Base-by-base conservation (phyloP, 306 rosid genomes). In the Vicia sativa region DNA sequence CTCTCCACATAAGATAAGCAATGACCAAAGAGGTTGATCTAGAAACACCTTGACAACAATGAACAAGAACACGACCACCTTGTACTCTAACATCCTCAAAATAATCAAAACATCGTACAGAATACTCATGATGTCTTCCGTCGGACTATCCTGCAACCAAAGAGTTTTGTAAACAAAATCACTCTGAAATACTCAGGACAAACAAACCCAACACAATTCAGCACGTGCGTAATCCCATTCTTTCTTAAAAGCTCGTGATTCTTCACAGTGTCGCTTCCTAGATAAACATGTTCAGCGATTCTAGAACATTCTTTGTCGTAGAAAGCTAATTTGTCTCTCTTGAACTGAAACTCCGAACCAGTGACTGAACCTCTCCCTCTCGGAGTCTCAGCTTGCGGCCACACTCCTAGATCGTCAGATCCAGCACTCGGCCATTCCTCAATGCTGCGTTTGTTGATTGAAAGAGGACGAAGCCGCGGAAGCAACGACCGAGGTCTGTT, bases 1-100 rank as follows among this genome's bases (percentile, higher is more conserved):
- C 77, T 82, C 92, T 90, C 98, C 98, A 93, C 97, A 93, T 93
- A 67, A 93, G 89, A 64, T 93, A 93, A 0, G 98, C 98, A 48
- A 93, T 93, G 1, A 93, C 98, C 73, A 93, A 63, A 14, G 98
- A 85, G 4, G 90, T 79, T 0, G 98, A 93, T 64, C 98, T 69
- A 16, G 98, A 93, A 57, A 93, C 95, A 38, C 98, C 98, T 67
- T 90, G 96, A 60, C 91, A 88, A 67, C 98, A 93, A 57, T 93
- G 98, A 13, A 90, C 98, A 37, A 93, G 75, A 35, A 93, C 97
- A 19, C 97, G 92, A 43, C 98, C 97, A 6, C 84, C 78, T 77
- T 86, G 90, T 66, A 82, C 80, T 9, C 91, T 69, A 38, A 93
- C 98, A 77, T 93, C 96, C 81, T 93, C 98, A 68, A 93, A 90